Evolutionary conservation across 2,329 filamentous ascomycete genomes (phyloP).

Genomic region (Apiospora koreana): DNA sequence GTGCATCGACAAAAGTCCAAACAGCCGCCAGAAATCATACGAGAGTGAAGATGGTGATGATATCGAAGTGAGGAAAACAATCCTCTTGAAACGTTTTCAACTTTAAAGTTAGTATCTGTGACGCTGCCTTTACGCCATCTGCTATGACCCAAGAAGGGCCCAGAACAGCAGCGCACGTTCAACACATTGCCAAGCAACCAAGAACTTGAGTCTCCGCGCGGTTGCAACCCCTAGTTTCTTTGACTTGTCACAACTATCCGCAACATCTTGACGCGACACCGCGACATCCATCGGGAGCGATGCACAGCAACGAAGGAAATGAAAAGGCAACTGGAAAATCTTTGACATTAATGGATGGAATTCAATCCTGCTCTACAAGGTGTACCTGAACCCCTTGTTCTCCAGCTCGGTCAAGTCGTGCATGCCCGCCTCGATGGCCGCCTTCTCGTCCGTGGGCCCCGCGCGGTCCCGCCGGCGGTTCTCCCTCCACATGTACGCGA

Average conservation of each 20-base stretch:
- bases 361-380: conserved; percentile 18
- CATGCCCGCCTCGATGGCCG: conserved; percentile 32
- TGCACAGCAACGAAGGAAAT: background rate
- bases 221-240: background rate
- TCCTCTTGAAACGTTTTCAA: background rate
- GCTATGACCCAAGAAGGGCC: background rate
- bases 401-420: conserved; percentile 33
- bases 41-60: background rate
- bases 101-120: background rate
- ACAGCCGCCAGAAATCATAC: background rate
- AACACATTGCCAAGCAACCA: background rate
- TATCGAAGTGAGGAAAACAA: too few species aligned
- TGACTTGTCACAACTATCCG: background rate
- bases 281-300: background rate
- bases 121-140: background rate
- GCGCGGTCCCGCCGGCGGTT: conserved; percentile 32
- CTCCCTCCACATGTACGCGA: conserved; percentile 30
- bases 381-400: conserved; percentile 33
- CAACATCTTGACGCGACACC: background rate
- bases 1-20: background rate
- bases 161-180: background rate
- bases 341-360: background rate
- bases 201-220: background rate
- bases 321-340: background rate
- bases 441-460: conserved; percentile 27